phyloP scores from a whole-genome alignment of 257 asterid genomes.

The Solanum pennellii region DNA sequence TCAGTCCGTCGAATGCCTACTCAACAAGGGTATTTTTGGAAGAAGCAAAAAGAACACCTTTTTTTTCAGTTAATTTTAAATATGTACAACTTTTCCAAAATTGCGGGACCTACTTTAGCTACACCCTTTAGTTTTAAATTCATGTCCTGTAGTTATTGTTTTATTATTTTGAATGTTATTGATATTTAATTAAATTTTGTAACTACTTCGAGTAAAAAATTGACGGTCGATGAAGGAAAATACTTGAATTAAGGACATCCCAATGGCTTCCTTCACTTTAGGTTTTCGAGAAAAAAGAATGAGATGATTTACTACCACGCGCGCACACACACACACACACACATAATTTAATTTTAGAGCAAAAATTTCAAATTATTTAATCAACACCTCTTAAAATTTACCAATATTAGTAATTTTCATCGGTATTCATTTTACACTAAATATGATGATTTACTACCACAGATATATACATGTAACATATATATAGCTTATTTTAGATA shows the following conservation, averaged over 20 bases:
- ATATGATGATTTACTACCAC: background rate
- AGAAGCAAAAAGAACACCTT: background rate
- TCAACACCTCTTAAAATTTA: background rate
- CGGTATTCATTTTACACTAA: background rate
- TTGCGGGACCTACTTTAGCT: background rate
- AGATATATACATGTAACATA: background rate
- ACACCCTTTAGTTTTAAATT: background rate
- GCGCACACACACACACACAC: too few relatives aligned
- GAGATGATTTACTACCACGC: background rate
- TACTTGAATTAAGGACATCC: background rate
- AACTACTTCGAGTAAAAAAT: background rate
- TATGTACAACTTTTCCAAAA: background rate
- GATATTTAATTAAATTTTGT: background rate
- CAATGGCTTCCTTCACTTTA: background rate
- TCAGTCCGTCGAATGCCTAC: background rate
- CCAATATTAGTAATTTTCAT: background rate
- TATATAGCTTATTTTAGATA: background rate
- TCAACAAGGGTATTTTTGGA: background rate
- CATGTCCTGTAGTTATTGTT: background rate
- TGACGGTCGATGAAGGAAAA: background rate
- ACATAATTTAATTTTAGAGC: background rate
- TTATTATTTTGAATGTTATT: background rate
- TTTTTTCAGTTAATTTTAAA: background rate
- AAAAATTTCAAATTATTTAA: background rate
- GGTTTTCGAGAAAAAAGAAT: background rate